Percentiles rank a stretch among this genome's conserved stretches.
Conservation (phyloP, 306 rosid genomes). For the Sophora flavescens region DNA sequence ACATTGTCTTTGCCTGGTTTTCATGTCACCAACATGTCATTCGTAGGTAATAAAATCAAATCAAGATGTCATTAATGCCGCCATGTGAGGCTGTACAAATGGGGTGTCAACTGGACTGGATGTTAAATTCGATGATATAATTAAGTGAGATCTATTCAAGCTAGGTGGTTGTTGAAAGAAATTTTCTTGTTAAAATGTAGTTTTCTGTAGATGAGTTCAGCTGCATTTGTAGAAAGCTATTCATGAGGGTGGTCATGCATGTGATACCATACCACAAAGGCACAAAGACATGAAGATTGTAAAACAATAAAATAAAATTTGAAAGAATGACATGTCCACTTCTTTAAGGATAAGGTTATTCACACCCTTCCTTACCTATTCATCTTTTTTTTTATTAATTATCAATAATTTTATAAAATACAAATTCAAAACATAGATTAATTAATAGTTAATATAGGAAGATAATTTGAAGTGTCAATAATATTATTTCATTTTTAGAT, state of each 20-base stretch:
- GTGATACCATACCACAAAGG: too few species aligned
- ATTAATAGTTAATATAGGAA: too few species aligned
- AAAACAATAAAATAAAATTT: background rate
- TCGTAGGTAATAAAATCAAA: background rate
- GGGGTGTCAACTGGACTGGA: too few species aligned
- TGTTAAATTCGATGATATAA: too few species aligned
- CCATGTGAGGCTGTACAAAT: slow-evolving; percentile 35
- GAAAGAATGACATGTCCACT: background rate
- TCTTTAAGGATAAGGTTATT: too few species aligned
- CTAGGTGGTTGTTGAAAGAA: background rate
- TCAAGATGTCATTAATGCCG: background rate
- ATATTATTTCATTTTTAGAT: background rate
- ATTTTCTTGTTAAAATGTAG: slow-evolving; percentile 19
- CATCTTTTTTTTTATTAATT: too few species aligned
- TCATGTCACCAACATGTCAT: too few species aligned
- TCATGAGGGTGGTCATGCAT: slow-evolving; percentile 12
- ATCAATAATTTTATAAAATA: too few species aligned
- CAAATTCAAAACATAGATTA: too few species aligned
- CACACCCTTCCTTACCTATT: too few species aligned
- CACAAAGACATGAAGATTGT: background rate
- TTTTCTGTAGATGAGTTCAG: slow-evolving; percentile 6
- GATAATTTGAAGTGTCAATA: too few species aligned
- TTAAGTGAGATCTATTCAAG: background rate
- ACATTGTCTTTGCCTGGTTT: too few species aligned
- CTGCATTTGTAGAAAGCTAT: slow-evolving; percentile 33